These are phyloP conservation scores for Trifolium dubium DNA, from an alignment of 306 rosid species.

Conservation along the genomic window DNA sequence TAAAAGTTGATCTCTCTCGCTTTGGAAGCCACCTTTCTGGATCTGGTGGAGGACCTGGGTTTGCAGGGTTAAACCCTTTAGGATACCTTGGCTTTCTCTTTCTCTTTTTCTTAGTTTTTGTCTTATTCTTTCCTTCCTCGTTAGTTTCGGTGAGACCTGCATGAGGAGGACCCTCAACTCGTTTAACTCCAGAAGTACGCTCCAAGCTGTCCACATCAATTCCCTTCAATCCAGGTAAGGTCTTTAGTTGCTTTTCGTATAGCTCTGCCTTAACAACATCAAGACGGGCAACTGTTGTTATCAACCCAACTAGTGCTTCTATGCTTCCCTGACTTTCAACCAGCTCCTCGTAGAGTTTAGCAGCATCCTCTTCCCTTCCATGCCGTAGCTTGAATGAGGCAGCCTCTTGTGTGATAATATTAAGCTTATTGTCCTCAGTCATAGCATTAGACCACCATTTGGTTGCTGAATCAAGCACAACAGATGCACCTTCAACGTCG, in stretches of 20 bases:
- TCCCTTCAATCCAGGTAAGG: slow-evolving; percentile 79
- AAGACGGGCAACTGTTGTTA: slow-evolving; percentile 77
- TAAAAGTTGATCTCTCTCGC: slow-evolving; percentile 90
- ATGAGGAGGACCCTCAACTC: slow-evolving; percentile 57
- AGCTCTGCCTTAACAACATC: slow-evolving; percentile 88
- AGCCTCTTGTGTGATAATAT: slow-evolving; percentile 81
- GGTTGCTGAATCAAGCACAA: slow-evolving; percentile 84
- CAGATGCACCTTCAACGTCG: slow-evolving; percentile 85
- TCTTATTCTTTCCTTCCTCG: slow-evolving; percentile 78
- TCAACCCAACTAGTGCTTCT: slow-evolving; percentile 87
- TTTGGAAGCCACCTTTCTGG: slow-evolving; percentile 99
- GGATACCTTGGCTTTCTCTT: slow-evolving; percentile 98
- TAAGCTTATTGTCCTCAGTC: slow-evolving; percentile 83
- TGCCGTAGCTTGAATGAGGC: slow-evolving; percentile 89
- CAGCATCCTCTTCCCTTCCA: slow-evolving; percentile 85
- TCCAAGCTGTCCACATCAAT: slow-evolving; percentile 87
- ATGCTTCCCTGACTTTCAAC: slow-evolving; percentile 83
- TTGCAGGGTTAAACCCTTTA: slow-evolving; percentile 92
- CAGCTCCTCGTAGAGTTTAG: slow-evolving; percentile 78
- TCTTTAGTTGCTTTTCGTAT: slow-evolving; percentile 81
- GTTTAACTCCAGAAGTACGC: slow-evolving; percentile 84
- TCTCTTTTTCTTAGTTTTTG: slow-evolving; percentile 88
- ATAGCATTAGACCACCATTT: slow-evolving; percentile 96
- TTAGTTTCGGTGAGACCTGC: slow-evolving; percentile 55
- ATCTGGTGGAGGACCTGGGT: slow-evolving; percentile 98